Evolutionary conservation across 345 rosid genomes (phyloP).

Genomic region (Citrus reticulata): DNA sequence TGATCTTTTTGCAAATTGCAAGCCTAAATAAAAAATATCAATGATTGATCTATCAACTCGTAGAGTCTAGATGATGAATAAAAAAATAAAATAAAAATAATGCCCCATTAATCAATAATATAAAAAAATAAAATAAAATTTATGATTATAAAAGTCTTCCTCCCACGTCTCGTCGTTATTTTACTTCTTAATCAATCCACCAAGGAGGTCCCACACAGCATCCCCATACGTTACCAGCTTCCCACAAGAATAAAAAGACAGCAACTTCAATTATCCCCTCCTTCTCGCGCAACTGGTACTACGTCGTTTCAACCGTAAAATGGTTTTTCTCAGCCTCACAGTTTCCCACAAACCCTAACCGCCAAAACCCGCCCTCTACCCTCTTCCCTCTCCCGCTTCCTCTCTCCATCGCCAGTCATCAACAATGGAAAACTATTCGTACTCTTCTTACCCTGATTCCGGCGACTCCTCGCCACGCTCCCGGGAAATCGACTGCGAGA

Average conservation of each 20-base stretch:
- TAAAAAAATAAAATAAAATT: not conserved
- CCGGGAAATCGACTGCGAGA: conserved; percentile 54
- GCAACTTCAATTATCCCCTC: not conserved
- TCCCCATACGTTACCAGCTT: not conserved
- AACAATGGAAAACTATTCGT: conserved; percentile 43
- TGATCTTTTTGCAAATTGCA: not conserved
- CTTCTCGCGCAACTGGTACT: not conserved
- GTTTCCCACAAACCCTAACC: conserved; percentile 15
- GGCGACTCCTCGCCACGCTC: conserved; percentile 58
- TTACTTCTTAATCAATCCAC: not conserved
- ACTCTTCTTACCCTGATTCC: conserved; percentile 57
- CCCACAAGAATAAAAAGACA: not conserved
- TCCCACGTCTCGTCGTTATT: conserved; percentile 10
- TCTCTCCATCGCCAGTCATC: not conserved
- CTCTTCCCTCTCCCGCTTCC: not conserved
- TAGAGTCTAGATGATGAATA: not conserved
- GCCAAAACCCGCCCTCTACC: not conserved
- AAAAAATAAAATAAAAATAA: too few relatives aligned
- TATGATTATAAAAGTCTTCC: not conserved
- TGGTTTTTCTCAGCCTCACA: not conserved
- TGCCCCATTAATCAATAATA: too few relatives aligned
- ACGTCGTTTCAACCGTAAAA: conserved; percentile 3
- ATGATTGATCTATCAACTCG: not conserved
- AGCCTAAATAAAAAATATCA: not conserved
- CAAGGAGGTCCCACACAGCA: not conserved